Evolutionary conservation across 371 early-diverging fungal genomes (phyloP).

Genomic region (Actinomortierella ambigua): DNA sequence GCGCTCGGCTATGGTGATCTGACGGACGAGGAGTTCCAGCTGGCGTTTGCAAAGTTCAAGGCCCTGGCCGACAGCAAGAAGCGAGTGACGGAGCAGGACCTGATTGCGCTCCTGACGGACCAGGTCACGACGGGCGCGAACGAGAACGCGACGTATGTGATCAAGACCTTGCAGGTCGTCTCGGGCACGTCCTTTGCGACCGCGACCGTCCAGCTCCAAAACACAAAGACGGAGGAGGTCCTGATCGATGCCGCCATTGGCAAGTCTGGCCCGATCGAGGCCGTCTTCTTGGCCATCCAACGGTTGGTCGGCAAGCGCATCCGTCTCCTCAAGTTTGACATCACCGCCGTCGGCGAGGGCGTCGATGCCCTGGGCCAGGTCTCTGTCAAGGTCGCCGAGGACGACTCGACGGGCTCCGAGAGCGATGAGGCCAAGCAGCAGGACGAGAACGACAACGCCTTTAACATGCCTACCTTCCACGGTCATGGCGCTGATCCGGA

Average conservation of each 20-base stretch:
- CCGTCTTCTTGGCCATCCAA: conserved; percentile 84
- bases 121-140: conserved; percentile 49
- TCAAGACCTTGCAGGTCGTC: conserved; percentile 75
- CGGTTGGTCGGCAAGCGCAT: conserved; percentile 71
- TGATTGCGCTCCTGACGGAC: conserved; percentile 84
- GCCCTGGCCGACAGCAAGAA: conserved; percentile 89
- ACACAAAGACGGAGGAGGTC: conserved; percentile 48
- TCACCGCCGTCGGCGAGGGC: conserved; percentile 85
- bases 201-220: conserved; percentile 73
- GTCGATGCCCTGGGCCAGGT: conserved; percentile 88
- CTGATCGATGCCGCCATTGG: conserved; percentile 80
- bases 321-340: conserved; percentile 75
- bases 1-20: conserved; percentile 79
- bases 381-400: conserved; percentile 70
- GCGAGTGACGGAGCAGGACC: conserved; percentile 88
- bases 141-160: conserved; percentile 52
- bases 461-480: conserved; percentile 54
- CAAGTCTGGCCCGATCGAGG: conserved; percentile 82
- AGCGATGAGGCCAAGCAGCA: conserved; percentile 11
- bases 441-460: conserved; percentile 13
- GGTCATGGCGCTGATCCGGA: conserved; percentile 84
- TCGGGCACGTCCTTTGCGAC: conserved; percentile 77
- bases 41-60: conserved; percentile 88
- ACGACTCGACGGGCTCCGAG: conserved; percentile 7
- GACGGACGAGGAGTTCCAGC: conserved; percentile 69